These are phyloP conservation scores for Curvularia verruculosa DNA, from an alignment of 2,329 filamentous ascomycete genomes.

Conservation along the genomic window DNA sequence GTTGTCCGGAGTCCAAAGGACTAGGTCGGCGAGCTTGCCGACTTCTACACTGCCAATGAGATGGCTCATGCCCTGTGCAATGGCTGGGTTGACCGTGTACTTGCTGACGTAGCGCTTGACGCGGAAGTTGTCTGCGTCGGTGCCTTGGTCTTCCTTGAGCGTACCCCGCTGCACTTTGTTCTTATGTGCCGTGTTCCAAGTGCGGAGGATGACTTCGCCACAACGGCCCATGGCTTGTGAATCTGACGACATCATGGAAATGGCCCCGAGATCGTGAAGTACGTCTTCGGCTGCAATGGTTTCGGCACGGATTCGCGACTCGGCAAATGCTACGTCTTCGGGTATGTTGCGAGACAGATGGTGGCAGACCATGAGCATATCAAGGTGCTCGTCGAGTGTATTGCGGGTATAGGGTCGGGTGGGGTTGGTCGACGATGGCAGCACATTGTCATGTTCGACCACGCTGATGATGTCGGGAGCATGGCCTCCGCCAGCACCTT, in stretches of 20 bases:
- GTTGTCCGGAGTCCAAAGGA: constrained; percentile 82
- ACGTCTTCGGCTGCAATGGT: constrained; percentile 98
- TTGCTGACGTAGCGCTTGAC: constrained; percentile 94
- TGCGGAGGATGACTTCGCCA: constrained; percentile 89
- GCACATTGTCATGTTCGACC: constrained; percentile 84
- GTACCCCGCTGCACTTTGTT: constrained; percentile 85
- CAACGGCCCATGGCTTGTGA: constrained; percentile 97
- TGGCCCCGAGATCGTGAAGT: constrained; percentile 90
- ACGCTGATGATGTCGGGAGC: constrained; percentile 95
- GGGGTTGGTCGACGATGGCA: constrained; percentile 90
- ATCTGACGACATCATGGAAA: constrained; percentile 97
- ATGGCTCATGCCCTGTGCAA: constrained; percentile 89
- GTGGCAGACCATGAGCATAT: constrained; percentile 99
- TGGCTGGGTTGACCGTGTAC: constrained; percentile 92
- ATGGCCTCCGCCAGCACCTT: constrained; percentile 92
- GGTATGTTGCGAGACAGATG: constrained; percentile 91
- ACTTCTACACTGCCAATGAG: constrained; percentile 85
- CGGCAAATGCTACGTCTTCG: constrained; percentile 94
- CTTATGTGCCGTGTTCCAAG: constrained; percentile 98
- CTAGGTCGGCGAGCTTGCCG: constrained; percentile 87
- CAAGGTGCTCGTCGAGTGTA: constrained; percentile 93
- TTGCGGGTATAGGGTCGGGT: constrained; percentile 89
- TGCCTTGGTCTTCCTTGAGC: constrained; percentile 77
- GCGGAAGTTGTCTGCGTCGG: constrained; percentile 84
- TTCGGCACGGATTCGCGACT: constrained; percentile 91